These are phyloP conservation scores for Cryomyces minteri DNA, from an alignment of 495 filamentous ascomycete species.

Conservation along the genomic window DNA sequence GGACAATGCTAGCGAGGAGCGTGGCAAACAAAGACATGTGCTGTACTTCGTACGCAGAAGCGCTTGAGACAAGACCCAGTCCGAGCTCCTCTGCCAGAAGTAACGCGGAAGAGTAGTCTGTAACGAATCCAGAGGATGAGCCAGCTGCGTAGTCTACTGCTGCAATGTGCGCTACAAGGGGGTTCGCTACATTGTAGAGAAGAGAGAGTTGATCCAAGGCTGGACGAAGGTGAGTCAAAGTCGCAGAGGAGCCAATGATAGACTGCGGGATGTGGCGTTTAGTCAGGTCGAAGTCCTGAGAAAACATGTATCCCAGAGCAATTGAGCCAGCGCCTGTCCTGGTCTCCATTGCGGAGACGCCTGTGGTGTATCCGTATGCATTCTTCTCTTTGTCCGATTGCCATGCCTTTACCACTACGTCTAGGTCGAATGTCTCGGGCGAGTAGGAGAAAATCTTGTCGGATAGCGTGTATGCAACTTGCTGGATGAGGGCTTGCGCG, in stretches of 20 bases:
- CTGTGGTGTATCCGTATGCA: conserved; percentile 60
- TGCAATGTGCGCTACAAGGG: conserved; percentile 85
- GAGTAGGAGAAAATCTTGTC: conserved; percentile 97
- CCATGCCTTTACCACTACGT: conserved; percentile 66
- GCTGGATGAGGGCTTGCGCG: conserved; percentile 80
- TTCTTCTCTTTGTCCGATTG: conserved; percentile 44
- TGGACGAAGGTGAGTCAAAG: conserved; percentile 60
- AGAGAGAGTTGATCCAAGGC: conserved; percentile 77
- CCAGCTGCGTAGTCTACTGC: conserved; percentile 69
- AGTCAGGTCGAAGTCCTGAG: conserved; percentile 77
- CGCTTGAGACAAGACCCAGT: conserved; percentile 66
- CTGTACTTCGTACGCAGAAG: conserved; percentile 76
- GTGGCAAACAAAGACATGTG: conserved; percentile 90
- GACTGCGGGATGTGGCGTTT: conserved; percentile 85
- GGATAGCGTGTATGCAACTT: conserved; percentile 81
- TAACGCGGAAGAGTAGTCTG: conserved; percentile 72
- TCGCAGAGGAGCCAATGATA: conserved; percentile 68
- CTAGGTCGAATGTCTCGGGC: conserved; percentile 78
- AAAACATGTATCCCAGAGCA: conserved; percentile 93
- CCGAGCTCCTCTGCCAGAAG: conserved; percentile 82
- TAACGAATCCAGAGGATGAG: conserved; percentile 46
- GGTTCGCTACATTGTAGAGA: conserved; percentile 75
- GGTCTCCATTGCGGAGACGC: conserved; percentile 65
- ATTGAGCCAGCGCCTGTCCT: conserved; percentile 79
- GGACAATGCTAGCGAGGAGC: conserved; percentile 56